Evolutionary conservation across 371 early-diverging fungal genomes (phyloP).

Genomic region (Mortierella sp.): DNA sequence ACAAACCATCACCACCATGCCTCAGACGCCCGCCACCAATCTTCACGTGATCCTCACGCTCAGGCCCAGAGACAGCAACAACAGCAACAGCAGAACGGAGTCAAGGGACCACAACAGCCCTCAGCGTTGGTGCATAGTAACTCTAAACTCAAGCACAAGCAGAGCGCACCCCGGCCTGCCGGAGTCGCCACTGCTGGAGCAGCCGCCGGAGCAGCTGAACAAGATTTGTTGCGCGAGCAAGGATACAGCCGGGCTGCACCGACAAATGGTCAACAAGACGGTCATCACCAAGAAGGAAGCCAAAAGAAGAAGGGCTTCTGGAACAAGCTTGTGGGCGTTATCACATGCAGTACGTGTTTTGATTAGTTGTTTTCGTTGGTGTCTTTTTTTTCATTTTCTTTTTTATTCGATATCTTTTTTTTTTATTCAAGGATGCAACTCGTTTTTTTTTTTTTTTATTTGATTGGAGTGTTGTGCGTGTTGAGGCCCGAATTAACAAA

Average conservation of each 20-base stretch:
- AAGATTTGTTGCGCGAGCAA: slow-evolving; percentile 52
- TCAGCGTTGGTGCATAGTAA: slow-evolving; percentile 50
- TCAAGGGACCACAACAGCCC: slow-evolving; percentile 45
- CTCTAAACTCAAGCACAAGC: slow-evolving; percentile 49
- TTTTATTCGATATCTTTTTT: neutral
- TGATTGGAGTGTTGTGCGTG: neutral
- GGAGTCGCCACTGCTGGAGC: slow-evolving; percentile 10
- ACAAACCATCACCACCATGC: slow-evolving; percentile 32
- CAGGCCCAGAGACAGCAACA: slow-evolving; percentile 39
- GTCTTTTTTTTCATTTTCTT: neutral
- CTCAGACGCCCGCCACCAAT: slow-evolving; percentile 28
- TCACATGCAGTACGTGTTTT: slow-evolving; percentile 59
- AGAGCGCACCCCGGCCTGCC: slow-evolving; percentile 32
- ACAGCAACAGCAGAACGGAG: slow-evolving; percentile 20
- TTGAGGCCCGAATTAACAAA: slow-evolving; percentile 6
- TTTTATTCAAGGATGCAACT: neutral
- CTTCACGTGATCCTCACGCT: slow-evolving; percentile 34
- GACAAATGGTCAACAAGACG: slow-evolving; percentile 37
- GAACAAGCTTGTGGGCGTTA: slow-evolving; percentile 60
- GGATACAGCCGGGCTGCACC: slow-evolving; percentile 50
- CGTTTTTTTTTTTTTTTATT: neutral
- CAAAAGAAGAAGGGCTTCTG: slow-evolving; percentile 60
- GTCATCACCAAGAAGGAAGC: slow-evolving; percentile 49
- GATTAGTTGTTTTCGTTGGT: neutral
- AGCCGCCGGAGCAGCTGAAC: slow-evolving; percentile 16